These are phyloP conservation scores for Epichloe hybrida DNA, from an alignment of 2,329 filamentous ascomycete genomes.

Conservation along the genomic window DNA sequence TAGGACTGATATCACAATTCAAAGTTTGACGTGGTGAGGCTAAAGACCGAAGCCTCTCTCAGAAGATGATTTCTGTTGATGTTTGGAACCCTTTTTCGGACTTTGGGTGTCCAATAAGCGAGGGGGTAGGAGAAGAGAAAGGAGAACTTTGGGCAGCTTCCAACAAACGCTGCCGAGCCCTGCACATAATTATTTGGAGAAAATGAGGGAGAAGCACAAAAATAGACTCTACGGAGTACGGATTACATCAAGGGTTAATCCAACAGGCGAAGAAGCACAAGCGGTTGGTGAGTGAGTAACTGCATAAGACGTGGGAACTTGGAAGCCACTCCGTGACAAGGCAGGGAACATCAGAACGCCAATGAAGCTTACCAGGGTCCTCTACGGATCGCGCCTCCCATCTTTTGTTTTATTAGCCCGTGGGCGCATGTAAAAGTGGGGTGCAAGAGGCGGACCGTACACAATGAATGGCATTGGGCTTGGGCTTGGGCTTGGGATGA, in stretches of 20 bases:
- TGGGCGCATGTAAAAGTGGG: constrained; percentile 2
- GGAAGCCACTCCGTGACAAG: constrained; percentile 1
- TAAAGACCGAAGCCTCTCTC: background rate
- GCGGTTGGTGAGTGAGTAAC: background rate
- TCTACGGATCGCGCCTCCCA: background rate
- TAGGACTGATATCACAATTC: background rate
- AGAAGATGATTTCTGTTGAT: background rate
- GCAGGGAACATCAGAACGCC: background rate
- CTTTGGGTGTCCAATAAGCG: background rate
- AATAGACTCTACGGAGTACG: background rate
- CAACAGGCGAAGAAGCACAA: constrained; percentile 2
- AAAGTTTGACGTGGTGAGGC: background rate
- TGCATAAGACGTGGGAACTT: background rate
- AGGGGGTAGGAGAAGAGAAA: background rate
- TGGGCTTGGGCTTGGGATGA: background rate
- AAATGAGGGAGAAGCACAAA: background rate
- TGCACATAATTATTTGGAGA: background rate
- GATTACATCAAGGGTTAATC: background rate
- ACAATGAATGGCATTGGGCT: background rate
- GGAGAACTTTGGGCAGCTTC: background rate
- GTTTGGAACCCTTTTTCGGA: background rate
- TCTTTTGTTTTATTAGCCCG: background rate
- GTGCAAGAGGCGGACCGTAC: background rate
- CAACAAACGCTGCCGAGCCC: background rate
- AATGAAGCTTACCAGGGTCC: constrained; percentile 4